Percentiles rank a stretch among this genome's conserved stretches.
Conservation (phyloP, 305 asterid genomes). For the Solanum aculeatissimum region DNA sequence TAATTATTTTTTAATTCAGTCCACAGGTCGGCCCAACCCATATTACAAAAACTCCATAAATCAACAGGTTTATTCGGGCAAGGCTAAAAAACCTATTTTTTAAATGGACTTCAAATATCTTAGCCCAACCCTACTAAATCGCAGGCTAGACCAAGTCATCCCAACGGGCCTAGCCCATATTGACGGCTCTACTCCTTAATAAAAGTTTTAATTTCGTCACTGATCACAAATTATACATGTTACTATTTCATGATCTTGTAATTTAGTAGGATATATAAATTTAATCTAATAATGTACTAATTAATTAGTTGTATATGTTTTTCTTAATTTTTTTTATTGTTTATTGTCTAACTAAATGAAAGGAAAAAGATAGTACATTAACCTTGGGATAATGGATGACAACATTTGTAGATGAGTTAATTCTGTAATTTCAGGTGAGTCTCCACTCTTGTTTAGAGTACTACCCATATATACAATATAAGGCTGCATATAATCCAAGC, state of each 20-base stretch:
- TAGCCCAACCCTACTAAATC: no score
- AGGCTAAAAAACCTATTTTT: no score
- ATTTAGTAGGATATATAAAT: neutral
- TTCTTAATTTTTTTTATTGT: neutral
- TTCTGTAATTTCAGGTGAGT: slow-evolving; percentile 8
- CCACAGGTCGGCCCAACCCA: no score
- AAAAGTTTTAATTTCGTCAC: neutral
- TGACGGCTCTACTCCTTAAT: no score
- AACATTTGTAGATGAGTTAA: slow-evolving; percentile 29
- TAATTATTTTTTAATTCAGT: no score
- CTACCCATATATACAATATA: slow-evolving; percentile 73
- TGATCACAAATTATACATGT: neutral
- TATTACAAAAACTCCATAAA: no score
- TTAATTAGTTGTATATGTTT: neutral
- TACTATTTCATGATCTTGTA: neutral
- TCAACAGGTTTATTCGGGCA: no score
- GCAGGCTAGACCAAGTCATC: no score
- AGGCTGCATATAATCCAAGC: slow-evolving; percentile 27
- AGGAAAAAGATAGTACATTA: neutral
- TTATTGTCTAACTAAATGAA: neutral
- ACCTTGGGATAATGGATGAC: slow-evolving; percentile 55
- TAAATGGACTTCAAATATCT: no score
- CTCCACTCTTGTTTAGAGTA: slow-evolving; percentile 15
- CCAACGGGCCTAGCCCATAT: no score
- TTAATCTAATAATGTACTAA: neutral